These are phyloP conservation scores for Rutstroemia sp. DNA, from an alignment of 2,329 filamentous ascomycete species.

Conservation along the genomic window DNA sequence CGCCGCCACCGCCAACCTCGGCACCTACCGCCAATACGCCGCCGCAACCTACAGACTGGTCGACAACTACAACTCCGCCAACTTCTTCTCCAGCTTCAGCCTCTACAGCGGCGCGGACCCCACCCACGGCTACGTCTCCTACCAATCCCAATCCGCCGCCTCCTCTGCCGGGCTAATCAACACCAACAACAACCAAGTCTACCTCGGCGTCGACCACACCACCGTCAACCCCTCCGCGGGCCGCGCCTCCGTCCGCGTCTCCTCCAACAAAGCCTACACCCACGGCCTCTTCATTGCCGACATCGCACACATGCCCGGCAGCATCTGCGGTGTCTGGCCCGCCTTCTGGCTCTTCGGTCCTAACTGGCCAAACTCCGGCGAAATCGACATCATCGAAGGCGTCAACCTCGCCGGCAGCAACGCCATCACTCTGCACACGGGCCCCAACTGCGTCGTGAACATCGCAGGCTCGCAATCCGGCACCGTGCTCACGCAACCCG, in stretches of 20 bases:
- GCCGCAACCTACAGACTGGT: slow-evolving; percentile 34
- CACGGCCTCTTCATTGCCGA: slow-evolving; percentile 52
- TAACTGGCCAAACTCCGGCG: slow-evolving; percentile 61
- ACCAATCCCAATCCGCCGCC: slow-evolving; percentile 52
- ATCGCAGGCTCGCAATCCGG: slow-evolving; percentile 44
- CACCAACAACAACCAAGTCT: slow-evolving; percentile 42
- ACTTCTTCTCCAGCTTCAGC: slow-evolving; percentile 41
- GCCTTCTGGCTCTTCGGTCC: slow-evolving; percentile 51
- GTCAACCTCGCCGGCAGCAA: slow-evolving; percentile 56
- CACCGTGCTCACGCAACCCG: slow-evolving; percentile 29
- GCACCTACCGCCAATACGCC: slow-evolving; percentile 6
- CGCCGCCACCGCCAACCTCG: neutral
- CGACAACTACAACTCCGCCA: slow-evolving; percentile 37
- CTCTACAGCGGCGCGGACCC: slow-evolving; percentile 57
- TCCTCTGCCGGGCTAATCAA: slow-evolving; percentile 42
- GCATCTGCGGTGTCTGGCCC: slow-evolving; percentile 51
- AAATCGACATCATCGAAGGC: slow-evolving; percentile 77
- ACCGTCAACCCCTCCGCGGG: slow-evolving; percentile 49
- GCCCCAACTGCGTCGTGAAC: slow-evolving; percentile 59
- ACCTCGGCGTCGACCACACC: slow-evolving; percentile 61
- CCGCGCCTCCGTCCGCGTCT: slow-evolving; percentile 62
- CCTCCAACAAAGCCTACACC: slow-evolving; percentile 45
- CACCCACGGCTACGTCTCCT: slow-evolving; percentile 69
- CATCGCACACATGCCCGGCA: slow-evolving; percentile 50
- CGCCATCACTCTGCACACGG: slow-evolving; percentile 65